Conservation (phyloP, 1,284 basidiomycete genomes). For the Malassezia vespertilionis region DNA sequence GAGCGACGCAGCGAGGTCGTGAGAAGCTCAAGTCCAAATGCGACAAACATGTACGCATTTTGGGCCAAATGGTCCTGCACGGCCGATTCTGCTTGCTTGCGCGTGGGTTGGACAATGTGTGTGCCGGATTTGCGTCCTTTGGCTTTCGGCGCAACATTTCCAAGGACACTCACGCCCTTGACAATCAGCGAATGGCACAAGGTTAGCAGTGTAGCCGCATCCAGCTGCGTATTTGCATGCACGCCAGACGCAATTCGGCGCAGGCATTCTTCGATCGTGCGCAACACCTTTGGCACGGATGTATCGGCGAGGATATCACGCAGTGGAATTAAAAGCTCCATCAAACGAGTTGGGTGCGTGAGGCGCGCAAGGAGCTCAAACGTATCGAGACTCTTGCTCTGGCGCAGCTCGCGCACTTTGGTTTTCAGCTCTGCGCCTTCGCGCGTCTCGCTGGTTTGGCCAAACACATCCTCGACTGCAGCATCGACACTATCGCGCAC, state of each 20-base stretch:
- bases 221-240: conserved; percentile 67
- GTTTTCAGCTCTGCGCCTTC: conserved; percentile 84
- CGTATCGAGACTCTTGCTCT: conserved; percentile 46
- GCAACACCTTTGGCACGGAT: conserved; percentile 68
- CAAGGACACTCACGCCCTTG: conserved; percentile 69
- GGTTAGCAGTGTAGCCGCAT: conserved; percentile 62
- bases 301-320: conserved; percentile 78
- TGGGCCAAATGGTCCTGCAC: conserved; percentile 48
- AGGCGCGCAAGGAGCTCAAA: conserved; percentile 41
- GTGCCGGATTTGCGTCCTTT: conserved; percentile 14
- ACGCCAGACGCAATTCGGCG: conserved; percentile 72
- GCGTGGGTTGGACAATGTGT: conserved; percentile 28
- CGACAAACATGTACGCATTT: conserved; percentile 68
- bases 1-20: conserved; percentile 73
- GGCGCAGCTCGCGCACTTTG: conserved; percentile 51
- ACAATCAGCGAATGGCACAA: conserved; percentile 81
- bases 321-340: conserved; percentile 66
- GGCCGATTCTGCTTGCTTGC: conserved; percentile 31
- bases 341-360: conserved; percentile 53
- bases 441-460: conserved; percentile 81
- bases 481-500: conserved; percentile 72
- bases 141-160: not conserved
- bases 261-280: conserved; percentile 76
- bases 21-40: conserved; percentile 84
- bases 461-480: conserved; percentile 85